Evolutionary conservation across 2,329 filamentous ascomycete genomes (phyloP), one percentile per base, ranked within the genome.

Genomic region (Arthroderma uncinatum): DNA sequence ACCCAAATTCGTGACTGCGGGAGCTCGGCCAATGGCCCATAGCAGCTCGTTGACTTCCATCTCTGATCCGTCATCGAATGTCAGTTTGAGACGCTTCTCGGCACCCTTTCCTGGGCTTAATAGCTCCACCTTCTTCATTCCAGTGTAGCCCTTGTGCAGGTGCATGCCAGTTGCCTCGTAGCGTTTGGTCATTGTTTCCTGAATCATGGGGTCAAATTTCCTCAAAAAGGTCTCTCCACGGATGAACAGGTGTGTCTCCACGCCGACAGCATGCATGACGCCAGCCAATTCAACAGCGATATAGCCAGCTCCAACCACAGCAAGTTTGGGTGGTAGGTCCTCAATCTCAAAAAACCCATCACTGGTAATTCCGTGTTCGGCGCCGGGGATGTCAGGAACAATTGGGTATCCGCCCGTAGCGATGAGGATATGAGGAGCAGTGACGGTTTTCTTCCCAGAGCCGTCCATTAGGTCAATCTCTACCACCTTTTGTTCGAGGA

Each of bases 131-230:
- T 77, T 74, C 64, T 77, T 74, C 66, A 79, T 75, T 2, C 71
- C 72, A 12, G 69, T 61, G 65, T 76, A 74, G 12, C 72, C 68
- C 52, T 70, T 74, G 67, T 79, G 76, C 16, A 79, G 66, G 36
- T 73, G 70, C 23, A 79, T 69, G 10, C 77, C 77, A 2, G 70
- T 65, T 37, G 74, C 72, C 62, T 78, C 77, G 60, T 79, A 79
- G 40, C 74, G 71, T 57, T 74, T 71, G 10, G 76, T 79, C 72
- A 79, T 73, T 10, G 76, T 78, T 54, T 77, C 68, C 63, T 78
- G 76, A 54, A 79, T 66, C 75, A 78, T 78, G 0, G 76, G 75
- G 64, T 79, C 76, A 62, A 79, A 79, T 60, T 74, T 78, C 60
- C 77, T 69, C 61, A 79, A 64, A 60, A 79, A 76, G 10, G 66